These are phyloP conservation scores for Phytophthora brassicae DNA, from an alignment of 352 stramenopile genomes.

Conservation along the genomic window DNA sequence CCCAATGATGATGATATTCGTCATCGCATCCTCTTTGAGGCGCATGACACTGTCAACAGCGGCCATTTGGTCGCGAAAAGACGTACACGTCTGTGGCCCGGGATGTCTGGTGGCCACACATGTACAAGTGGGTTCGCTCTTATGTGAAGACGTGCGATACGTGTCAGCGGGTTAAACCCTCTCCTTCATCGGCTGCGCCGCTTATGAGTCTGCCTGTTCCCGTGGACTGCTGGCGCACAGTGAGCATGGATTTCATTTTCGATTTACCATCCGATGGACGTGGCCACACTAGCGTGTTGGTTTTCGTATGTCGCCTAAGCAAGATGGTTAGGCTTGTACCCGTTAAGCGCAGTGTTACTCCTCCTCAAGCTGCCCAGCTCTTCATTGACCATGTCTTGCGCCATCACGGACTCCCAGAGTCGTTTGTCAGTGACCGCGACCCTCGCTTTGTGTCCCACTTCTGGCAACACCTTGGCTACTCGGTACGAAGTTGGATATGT, in stretches of 20 bases:
- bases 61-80: not conserved
- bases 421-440: not conserved
- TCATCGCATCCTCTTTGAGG: not conserved
- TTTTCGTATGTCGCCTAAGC: not conserved
- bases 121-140: not conserved
- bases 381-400: not conserved
- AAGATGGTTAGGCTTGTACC: not conserved
- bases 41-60: not conserved
- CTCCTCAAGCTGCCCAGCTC: not conserved
- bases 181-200: not conserved
- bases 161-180: not conserved
- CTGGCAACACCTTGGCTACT: not conserved
- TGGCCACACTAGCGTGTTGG: not conserved
- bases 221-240: not conserved
- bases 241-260: not conserved
- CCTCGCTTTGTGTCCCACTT: not conserved
- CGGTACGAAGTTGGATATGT: not conserved
- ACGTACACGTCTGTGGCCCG: not conserved
- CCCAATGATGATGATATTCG: not conserved
- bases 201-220: not conserved
- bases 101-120: not conserved
- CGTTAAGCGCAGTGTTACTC: not conserved
- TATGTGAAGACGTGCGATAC: not conserved
- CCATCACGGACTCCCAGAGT: not conserved
- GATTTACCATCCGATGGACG: not conserved